phyloP scores from a whole-genome alignment of 768 basidiomycete genomes.

The Austroboletus eburneus region DNA sequence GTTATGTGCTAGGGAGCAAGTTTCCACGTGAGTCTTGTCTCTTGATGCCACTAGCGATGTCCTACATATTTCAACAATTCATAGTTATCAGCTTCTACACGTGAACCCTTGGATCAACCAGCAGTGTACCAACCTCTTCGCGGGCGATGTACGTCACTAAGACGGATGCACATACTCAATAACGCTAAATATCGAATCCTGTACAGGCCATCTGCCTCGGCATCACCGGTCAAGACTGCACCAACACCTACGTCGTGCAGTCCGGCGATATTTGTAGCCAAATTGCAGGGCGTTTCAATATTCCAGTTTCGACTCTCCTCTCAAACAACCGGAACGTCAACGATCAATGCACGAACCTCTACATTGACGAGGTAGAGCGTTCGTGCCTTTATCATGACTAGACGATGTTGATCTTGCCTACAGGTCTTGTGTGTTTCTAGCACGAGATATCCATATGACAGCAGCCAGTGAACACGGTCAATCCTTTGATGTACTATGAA shows the following conservation, averaged over 20 bases:
- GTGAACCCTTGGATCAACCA: too few relatives aligned
- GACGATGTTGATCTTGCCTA: conserved; percentile 1
- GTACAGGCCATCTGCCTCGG: conserved; percentile 53
- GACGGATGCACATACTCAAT: too few relatives aligned
- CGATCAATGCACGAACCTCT: conserved; percentile 51
- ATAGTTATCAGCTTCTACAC: too few relatives aligned
- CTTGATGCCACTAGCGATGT: too few relatives aligned
- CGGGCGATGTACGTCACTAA: too few relatives aligned
- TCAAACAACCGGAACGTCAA: conserved; percentile 66
- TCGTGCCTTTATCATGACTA: background rate
- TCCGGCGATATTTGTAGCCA: conserved; percentile 46
- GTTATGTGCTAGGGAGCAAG: too few relatives aligned
- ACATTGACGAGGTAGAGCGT: conserved; percentile 19
- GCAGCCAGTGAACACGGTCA: too few relatives aligned
- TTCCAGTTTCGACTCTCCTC: conserved; percentile 43
- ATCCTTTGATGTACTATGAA: too few relatives aligned
- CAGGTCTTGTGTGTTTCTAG: conserved; percentile 27
- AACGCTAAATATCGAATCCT: too few relatives aligned
- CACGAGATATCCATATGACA: conserved; percentile 15
- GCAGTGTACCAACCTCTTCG: too few relatives aligned
- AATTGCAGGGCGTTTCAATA: conserved; percentile 39
- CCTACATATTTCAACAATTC: too few relatives aligned
- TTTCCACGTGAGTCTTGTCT: too few relatives aligned
- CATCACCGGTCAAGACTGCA: conserved; percentile 53
- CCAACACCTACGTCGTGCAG: conserved; percentile 41